These are phyloP conservation scores for Ceratocystis papillata DNA, from an alignment of 2,329 filamentous ascomycete genomes.

Conservation along the genomic window DNA sequence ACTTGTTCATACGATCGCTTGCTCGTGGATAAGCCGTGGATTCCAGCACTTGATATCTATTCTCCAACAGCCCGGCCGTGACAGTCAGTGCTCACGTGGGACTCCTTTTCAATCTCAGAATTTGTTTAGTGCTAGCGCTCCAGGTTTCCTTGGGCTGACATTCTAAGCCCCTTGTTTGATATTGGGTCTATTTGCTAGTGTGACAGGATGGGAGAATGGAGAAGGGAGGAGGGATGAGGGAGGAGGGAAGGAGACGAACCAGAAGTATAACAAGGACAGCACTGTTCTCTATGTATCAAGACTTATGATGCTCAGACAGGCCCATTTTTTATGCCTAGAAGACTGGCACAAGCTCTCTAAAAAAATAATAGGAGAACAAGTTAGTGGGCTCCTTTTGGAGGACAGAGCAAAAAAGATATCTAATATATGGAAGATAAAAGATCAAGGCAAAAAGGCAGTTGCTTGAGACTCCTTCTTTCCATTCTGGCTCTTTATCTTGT, in stretches of 20 bases:
- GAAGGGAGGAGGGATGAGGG: neutral
- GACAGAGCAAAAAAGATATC: neutral
- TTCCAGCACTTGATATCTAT: neutral
- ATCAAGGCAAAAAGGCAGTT: neutral
- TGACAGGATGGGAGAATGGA: neutral
- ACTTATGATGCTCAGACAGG: conserved; percentile 1
- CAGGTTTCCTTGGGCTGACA: neutral
- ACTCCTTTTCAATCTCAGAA: neutral
- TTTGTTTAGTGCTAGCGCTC: neutral
- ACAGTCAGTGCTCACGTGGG: neutral
- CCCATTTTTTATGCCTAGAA: neutral
- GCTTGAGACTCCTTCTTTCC: neutral
- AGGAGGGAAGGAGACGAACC: neutral
- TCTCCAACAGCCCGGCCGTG: neutral
- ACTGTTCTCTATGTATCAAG: neutral
- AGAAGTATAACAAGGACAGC: neutral
- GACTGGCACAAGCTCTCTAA: neutral
- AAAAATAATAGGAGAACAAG: neutral
- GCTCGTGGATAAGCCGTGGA: neutral
- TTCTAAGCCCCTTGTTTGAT: neutral
- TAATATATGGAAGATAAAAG: neutral
- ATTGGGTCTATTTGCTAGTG: neutral
- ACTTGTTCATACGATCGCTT: neutral
- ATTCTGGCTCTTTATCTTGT: neutral
- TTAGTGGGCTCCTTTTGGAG: conserved; percentile 1